Percentiles rank a stretch among this genome's conserved stretches.
Conservation (phyloP, 1,284 basidiomycete genomes). For the Moesziomyces sp. region DNA sequence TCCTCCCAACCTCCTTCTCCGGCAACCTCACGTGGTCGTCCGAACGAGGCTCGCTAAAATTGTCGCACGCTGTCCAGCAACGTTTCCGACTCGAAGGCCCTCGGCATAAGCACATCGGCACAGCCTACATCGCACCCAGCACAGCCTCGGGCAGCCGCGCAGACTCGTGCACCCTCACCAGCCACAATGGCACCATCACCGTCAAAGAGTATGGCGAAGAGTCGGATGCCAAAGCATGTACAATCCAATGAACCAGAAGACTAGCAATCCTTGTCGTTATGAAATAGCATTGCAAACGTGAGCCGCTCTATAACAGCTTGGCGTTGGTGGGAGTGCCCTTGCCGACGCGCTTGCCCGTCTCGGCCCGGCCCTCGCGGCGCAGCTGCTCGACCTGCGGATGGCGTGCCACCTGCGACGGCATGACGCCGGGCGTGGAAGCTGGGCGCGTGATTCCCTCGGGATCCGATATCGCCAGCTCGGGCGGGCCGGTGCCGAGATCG, state of each 20-base stretch:
- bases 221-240: slow-evolving; percentile 9
- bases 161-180: slow-evolving; percentile 44
- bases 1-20: slow-evolving; percentile 50
- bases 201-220: slow-evolving; percentile 34
- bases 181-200: slow-evolving; percentile 37
- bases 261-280: neutral
- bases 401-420: slow-evolving; percentile 35
- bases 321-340: slow-evolving; percentile 46
- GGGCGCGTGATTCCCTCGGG: slow-evolving; percentile 36
- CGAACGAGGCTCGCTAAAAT: slow-evolving; percentile 51
- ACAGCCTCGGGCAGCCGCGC: slow-evolving; percentile 44
- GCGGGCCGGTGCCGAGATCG: slow-evolving; percentile 26
- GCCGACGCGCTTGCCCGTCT: slow-evolving; percentile 40
- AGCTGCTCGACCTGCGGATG: slow-evolving; percentile 49
- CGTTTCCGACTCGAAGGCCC: slow-evolving; percentile 44
- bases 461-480: slow-evolving; percentile 34
- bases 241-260: slow-evolving; percentile 14
- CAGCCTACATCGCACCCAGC: slow-evolving; percentile 43
- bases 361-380: slow-evolving; percentile 31
- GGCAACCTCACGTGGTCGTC: slow-evolving; percentile 56
- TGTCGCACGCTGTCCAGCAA: slow-evolving; percentile 40
- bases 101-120: slow-evolving; percentile 51
- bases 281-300: slow-evolving; percentile 13
- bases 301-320: slow-evolving; percentile 20
- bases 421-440: slow-evolving; percentile 31